Base-by-base conservation (phyloP, 306 rosid species). In the Dalbergia oliveri region DNA sequence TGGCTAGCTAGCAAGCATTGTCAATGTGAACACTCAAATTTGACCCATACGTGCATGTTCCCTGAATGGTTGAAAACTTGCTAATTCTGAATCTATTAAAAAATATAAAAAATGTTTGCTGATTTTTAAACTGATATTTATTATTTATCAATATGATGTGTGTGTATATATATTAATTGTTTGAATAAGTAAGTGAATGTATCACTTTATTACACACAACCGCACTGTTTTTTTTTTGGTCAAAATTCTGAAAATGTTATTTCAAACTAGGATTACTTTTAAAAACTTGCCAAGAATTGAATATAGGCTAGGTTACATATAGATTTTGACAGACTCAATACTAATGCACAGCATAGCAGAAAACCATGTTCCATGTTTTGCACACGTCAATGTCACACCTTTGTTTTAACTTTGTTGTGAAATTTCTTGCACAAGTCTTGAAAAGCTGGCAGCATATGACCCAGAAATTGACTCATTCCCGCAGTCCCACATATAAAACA, bases 391-490 rank as follows among this genome's bases (percentile, higher is more conserved):
- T 18, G 14, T 7, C n/a, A 15, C 18, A 4, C 61, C 51, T 72
- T 54, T 34, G 12, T 43, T 43, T 43, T 53, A 31, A 62, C 62
- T 33, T 54, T 23, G 49, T 43, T 43, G 9, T 37, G 49, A 18
- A 2, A 14, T 71, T 15, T 71, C 33, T n/a, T 33, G 14, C 4
- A 8, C 13, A 9, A 16, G 18, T 19, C 66, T 57, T 64, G 26
- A 54, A 21, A 72, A 18, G 8, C 56, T 50, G 11, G 8, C 15
- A 53, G n/a, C 69, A 34, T 14, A 15, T 56, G 51, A 6, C 31
- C 49, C 64, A 71, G 16, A 64, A 50, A 11, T 51, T 77, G 74
- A 66, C 81, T 66, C 45, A 39, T 66, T 77, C 81, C 74, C 31
- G 7, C 10, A 18, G 35, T 0, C 37, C 66, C 41, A 31, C 47